Base-by-base conservation (phyloP, 139 green algal species). In the Protoeuglena noctilucae region DNA sequence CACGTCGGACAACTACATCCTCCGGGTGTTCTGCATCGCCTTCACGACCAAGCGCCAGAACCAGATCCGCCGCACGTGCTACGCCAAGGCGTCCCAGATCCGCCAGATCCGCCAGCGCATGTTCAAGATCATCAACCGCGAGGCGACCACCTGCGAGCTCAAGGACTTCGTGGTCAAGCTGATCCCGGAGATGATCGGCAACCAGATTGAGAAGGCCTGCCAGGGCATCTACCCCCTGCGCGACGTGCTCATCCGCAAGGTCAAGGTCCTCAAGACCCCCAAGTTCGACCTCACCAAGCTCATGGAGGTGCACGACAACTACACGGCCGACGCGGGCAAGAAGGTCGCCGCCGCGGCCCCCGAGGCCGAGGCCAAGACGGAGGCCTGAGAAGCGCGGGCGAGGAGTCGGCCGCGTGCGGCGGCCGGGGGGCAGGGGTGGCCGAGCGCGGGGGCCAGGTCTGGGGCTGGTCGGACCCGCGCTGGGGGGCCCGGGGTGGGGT, bases 121-220 rank as follows among this genome's bases (percentile, higher is more conserved):
- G 91, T 75, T 81, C 57, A 91, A 98, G 63, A 94, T 99, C 77
- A 97, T 97, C 76, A 79, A 69, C 30, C 73, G 83, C 31, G 88
- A 99, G 81, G 80, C 86, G 28, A 69, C 62, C 58, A 69, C 62
- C 43, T 93, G 76, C 66, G 91, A 99, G 81, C 74, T 99, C 28
- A 97, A 97, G 88, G 87, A 96, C 54, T 76, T 96, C 40, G 91
- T 98, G 23, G 70, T 72, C 64, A 97, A 98, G 75, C 88, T 98
- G 72, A 97, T 98, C 76, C 91, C 91, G 25, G 90, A 98, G 78
- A 77, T 84, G 56, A 96, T 98, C 54, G 90, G 88, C 25, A 64
- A 71, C 58, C 59, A 65, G 50, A 53, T 58, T 0, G 18, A 47
- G 31, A 67, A 62, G 61, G 41, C 48, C 17, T 63, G 51, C 45